Evolutionary conservation across 495 filamentous ascomycete species (phyloP), one percentile per base, ranked within the genome.

Genomic region (Xylaria telfairii): DNA sequence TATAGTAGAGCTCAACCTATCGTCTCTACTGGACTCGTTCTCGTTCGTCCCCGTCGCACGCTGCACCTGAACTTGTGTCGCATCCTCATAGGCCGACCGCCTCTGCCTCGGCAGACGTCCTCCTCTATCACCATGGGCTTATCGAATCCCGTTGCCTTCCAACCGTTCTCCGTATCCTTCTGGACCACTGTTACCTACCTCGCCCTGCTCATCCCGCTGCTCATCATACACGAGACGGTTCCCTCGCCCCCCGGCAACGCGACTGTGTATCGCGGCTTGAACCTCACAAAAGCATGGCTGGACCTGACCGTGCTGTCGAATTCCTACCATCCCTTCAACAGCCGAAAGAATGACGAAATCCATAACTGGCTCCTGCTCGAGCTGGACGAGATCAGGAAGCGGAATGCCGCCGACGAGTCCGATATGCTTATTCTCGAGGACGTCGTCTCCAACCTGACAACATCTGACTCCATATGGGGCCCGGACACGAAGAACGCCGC

Each of bases 291-390:
- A 82, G 95, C 95, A 28, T 98, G 95, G 95, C 79, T 84, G 19
- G 95, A 99, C 77, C 86, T 99, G 24, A 87, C 92, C 42, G 80
- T 81, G 46, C 80, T 99, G 21, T 94, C 90, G n/a, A 84, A 82
- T 65, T 87, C 86, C 0, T 97, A 92, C 75, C 96, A 96, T 75
- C 96, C 95, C 0, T 96, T 92, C 80, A 98, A 98, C 80, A 93
- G 90, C 41, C 90, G 83, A 44, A 84, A 86, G 68, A 98, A 97
- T 75, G 96, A 97, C 72, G 86, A 90, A 8, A 86, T 97, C 24
- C 88, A 91, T 67, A 83, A 87, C 30, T 97, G 90, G 85, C 80
- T 99, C n/a, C 80, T 98, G 54, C 69, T 81, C 32, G 86, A 94
- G 57, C 87, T 97, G 70, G 79, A 90, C 68, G 84, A 82, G 32